A percentile compares a stretch with the other conserved stretches of the same genome.
Conservation (phyloP, 129 eudicot species). For the Helichrysum umbraculigerum region DNA sequence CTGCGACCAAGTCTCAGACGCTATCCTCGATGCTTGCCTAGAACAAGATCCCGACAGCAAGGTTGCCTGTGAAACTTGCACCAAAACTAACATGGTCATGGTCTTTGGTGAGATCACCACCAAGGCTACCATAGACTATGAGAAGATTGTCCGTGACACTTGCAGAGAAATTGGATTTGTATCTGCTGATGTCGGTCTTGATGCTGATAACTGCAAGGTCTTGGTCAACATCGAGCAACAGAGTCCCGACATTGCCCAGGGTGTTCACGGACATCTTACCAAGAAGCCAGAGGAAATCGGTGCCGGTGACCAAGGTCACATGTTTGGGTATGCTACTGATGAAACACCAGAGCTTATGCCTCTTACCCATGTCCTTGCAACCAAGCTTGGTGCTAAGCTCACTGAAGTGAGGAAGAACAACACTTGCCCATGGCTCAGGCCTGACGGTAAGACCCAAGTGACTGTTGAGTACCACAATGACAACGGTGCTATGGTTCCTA, state of each 20-base stretch:
- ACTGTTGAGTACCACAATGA: slow-evolving; percentile 45
- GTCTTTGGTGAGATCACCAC: slow-evolving; percentile 53
- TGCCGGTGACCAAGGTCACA: slow-evolving; percentile 83
- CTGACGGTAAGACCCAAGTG: slow-evolving; percentile 49
- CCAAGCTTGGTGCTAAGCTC: slow-evolving; percentile 67
- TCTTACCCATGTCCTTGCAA: slow-evolving; percentile 69
- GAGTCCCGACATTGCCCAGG: slow-evolving; percentile 73
- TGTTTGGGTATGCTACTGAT: slow-evolving; percentile 76
- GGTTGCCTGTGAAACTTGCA: slow-evolving; percentile 51
- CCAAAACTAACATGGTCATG: slow-evolving; percentile 78
- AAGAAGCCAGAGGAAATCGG: slow-evolving; percentile 76
- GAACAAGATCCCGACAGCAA: slow-evolving; percentile 47
- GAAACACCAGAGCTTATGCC: slow-evolving; percentile 78
- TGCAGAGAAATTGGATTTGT: slow-evolving; percentile 44
- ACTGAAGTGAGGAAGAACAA: slow-evolving; percentile 48
- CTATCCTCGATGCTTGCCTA: slow-evolving; percentile 48
- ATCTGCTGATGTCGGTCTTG: slow-evolving; percentile 70
- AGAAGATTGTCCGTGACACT: slow-evolving; percentile 47
- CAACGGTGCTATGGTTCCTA: slow-evolving; percentile 49
- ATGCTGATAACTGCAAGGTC: slow-evolving; percentile 70
- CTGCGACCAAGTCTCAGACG: slow-evolving; percentile 52
- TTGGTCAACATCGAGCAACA: slow-evolving; percentile 74
- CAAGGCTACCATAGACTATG: slow-evolving; percentile 44
- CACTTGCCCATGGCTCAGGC: slow-evolving; percentile 50
- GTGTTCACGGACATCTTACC: slow-evolving; percentile 70